Percentiles rank a stretch among this genome's conserved stretches.
phyloP scores from a whole-genome alignment of 176 grass and related monocot species.

The Paspalum notatum region DNA sequence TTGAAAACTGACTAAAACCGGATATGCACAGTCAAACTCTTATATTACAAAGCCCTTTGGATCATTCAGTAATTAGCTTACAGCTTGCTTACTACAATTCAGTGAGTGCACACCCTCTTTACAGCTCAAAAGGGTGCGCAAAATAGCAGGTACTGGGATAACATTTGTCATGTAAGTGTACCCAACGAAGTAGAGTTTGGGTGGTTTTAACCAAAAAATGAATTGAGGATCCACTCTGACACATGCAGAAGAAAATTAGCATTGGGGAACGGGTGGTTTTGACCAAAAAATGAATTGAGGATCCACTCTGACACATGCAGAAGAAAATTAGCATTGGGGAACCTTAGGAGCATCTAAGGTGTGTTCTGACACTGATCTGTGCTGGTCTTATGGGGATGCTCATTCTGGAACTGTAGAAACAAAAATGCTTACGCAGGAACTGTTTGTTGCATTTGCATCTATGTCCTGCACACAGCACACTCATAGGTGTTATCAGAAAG shows the following conservation, averaged over 20 bases:
- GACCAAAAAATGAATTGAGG: neutral
- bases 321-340: neutral
- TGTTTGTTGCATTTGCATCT: constrained; percentile 38
- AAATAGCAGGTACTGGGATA: neutral
- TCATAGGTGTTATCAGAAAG: constrained; percentile 4
- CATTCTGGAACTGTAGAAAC: constrained; percentile 22
- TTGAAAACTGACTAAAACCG: constrained; percentile 6
- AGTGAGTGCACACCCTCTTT: neutral
- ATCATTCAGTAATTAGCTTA: neutral
- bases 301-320: neutral
- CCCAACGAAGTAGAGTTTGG: too few species aligned
- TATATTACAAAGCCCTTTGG: neutral
- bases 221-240: neutral
- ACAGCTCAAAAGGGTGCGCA: neutral
- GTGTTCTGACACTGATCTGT: constrained; percentile 25
- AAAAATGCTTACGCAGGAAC: constrained; percentile 22
- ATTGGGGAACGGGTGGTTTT: neutral
- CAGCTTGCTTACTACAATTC: neutral
- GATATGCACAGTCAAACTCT: too few species aligned
- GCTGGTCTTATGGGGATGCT: constrained; percentile 4
- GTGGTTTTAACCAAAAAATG: neutral
- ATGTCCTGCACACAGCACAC: neutral
- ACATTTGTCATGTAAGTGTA: constrained; percentile 24
- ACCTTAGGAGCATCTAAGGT: neutral
- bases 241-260: constrained; percentile 1